Evolutionary conservation across 2,329 filamentous ascomycete species (phyloP).

Genomic region (Pyrenochaeta sp.): DNA sequence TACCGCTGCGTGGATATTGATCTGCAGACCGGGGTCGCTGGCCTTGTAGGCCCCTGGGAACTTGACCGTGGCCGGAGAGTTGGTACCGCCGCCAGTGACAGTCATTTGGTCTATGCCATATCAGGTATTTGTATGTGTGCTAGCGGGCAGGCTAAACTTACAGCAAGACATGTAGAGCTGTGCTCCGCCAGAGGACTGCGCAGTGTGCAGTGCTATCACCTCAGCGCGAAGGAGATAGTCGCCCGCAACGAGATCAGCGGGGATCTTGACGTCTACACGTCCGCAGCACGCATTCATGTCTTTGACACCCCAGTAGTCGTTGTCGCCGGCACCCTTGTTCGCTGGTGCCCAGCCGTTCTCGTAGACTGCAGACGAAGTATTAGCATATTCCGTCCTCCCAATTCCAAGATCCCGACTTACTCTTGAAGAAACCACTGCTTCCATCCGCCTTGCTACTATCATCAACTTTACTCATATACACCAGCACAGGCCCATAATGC

Average conservation of each 20-base stretch:
- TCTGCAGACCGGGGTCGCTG: slow-evolving; percentile 32
- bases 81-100: slow-evolving; percentile 25
- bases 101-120: slow-evolving; percentile 31
- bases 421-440: slow-evolving; percentile 42
- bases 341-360: slow-evolving; percentile 44
- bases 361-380: slow-evolving; percentile 27
- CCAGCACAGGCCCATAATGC: slow-evolving; percentile 62
- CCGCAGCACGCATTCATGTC: slow-evolving; percentile 39
- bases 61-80: slow-evolving; percentile 26
- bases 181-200: slow-evolving; percentile 50
- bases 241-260: slow-evolving; percentile 22
- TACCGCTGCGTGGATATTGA: slow-evolving; percentile 34
- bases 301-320: slow-evolving; percentile 32
- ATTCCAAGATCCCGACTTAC: slow-evolving; percentile 21
- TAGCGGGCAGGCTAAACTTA: not conserved
- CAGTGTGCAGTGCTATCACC: slow-evolving; percentile 50
- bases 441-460: slow-evolving; percentile 48
- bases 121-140: slow-evolving; percentile 31
- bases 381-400: too few relatives aligned
- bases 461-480: slow-evolving; percentile 63
- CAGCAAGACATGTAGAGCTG: slow-evolving; percentile 55
- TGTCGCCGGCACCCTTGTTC: slow-evolving; percentile 32
- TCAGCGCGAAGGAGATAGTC: slow-evolving; percentile 44
- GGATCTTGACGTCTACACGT: slow-evolving; percentile 27
- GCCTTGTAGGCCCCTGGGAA: slow-evolving; percentile 35